Conservation (phyloP, 1,139 yeast species). For the Candida labiduridarum region DNA sequence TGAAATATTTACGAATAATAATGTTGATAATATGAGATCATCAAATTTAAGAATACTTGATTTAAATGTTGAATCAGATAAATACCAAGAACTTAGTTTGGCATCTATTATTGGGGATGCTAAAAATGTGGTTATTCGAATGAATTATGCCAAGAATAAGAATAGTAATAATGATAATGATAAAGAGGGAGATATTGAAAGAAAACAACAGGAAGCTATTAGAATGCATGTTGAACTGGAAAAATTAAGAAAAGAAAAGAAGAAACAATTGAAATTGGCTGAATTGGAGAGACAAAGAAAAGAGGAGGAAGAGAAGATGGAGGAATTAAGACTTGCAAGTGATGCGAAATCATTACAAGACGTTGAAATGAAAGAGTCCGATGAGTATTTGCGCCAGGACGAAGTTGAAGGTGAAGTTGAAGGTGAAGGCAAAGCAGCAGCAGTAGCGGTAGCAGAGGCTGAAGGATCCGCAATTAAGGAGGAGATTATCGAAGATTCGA, state of each 20-base stretch:
- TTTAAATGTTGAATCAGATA: slow-evolving; percentile 12
- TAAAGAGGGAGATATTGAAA: slow-evolving; percentile 8
- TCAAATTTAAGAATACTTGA: slow-evolving; percentile 15
- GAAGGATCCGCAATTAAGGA: not conserved
- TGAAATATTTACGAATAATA: slow-evolving; percentile 15
- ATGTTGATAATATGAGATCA: slow-evolving; percentile 5
- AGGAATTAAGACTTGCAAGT: not conserved
- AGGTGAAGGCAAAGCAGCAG: too few relatives aligned
- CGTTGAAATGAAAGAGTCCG: slow-evolving; percentile 8
- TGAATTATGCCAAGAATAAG: slow-evolving; percentile 19
- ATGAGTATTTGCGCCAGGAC: not conserved
- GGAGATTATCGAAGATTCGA: not conserved
- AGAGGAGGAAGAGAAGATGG: not conserved
- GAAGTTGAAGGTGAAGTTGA: not conserved
- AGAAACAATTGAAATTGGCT: slow-evolving; percentile 3
- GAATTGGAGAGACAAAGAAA: not conserved
- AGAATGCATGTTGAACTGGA: slow-evolving; percentile 23
- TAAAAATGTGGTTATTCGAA: slow-evolving; percentile 23
- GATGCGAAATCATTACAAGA: slow-evolving; percentile 3
- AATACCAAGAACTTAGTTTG: slow-evolving; percentile 15
- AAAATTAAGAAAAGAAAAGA: slow-evolving; percentile 10
- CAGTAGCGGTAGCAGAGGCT: not conserved
- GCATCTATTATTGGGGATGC: slow-evolving; percentile 20
- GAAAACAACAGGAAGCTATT: slow-evolving; percentile 25
- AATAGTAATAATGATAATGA: slow-evolving; percentile 2